Evolutionary conservation across 2,329 filamentous ascomycete genomes (phyloP).

Genomic region (Fusarium liriodendri): DNA sequence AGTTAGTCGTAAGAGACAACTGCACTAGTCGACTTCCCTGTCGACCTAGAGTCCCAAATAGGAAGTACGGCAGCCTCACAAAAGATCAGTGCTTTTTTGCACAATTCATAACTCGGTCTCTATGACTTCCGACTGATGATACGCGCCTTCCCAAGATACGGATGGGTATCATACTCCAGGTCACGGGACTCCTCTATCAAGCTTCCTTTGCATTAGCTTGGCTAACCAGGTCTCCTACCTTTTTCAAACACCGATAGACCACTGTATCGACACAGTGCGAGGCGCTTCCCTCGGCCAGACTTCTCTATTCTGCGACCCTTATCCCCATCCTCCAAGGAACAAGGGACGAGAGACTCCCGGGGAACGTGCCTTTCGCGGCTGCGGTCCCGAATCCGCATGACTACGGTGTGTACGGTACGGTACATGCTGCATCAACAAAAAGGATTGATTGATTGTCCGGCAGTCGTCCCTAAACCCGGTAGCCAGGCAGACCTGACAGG

Average conservation of each 20-base stretch:
- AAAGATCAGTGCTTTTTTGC: not conserved
- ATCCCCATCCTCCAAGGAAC: constrained; percentile 8
- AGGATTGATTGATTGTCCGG: not conserved
- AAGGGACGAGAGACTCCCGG: not conserved
- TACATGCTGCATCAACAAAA: not conserved
- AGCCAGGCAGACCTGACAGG: not conserved
- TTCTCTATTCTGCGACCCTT: not conserved
- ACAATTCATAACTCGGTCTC: not conserved
- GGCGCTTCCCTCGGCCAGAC: constrained; percentile 19
- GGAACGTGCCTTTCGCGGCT: constrained; percentile 2
- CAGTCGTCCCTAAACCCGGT: not conserved
- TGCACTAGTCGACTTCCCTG: not conserved
- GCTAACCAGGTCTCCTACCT: not conserved
- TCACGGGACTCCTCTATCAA: not conserved
- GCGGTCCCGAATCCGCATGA: not conserved
- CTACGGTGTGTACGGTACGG: not conserved
- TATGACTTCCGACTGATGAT: not conserved
- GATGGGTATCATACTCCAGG: not conserved
- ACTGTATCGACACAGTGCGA: constrained; percentile 23
- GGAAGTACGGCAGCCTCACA: not conserved
- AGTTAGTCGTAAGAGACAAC: not conserved
- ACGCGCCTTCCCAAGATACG: not conserved
- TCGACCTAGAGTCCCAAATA: not conserved
- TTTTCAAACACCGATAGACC: constrained; percentile 2
- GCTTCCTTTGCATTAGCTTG: not conserved